Percentiles rank a stretch among this genome's conserved stretches.
Conservation (phyloP, 1,284 basidiomycete genomes). For the Schizopora paradoxa region DNA sequence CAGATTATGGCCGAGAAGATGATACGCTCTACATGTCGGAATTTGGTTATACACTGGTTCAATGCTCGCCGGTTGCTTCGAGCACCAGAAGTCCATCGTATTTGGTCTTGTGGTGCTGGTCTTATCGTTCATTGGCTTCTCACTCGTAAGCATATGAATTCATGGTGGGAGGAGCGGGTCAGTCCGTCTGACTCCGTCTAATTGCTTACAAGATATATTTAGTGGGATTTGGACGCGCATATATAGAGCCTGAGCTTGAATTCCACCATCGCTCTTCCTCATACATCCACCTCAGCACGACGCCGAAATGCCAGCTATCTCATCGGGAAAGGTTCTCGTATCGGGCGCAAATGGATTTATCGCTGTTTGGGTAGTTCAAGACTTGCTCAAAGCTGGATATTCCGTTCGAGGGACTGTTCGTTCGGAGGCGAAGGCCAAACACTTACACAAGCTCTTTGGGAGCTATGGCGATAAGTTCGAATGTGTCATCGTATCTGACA, state of each 20-base stretch:
- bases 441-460: slow-evolving; percentile 43
- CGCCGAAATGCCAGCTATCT: slow-evolving; percentile 35
- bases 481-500: slow-evolving; percentile 49
- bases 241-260: slow-evolving; percentile 27
- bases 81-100: too few relatives aligned
- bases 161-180: too few relatives aligned
- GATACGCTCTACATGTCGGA: too few relatives aligned
- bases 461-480: slow-evolving; percentile 42
- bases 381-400: slow-evolving; percentile 32
- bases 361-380: slow-evolving; percentile 32
- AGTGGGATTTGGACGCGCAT: too few relatives aligned
- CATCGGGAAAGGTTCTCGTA: slow-evolving; percentile 35
- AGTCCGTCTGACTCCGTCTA: too few relatives aligned
- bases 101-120: too few relatives aligned
- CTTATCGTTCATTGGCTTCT: too few relatives aligned
- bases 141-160: too few relatives aligned
- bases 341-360: slow-evolving; percentile 36
- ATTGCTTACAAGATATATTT: too few relatives aligned
- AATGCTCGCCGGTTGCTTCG: too few relatives aligned
- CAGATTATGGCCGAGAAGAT: too few relatives aligned
- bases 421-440: slow-evolving; percentile 36
- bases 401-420: slow-evolving; percentile 46
- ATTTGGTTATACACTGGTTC: too few relatives aligned
- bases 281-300: slow-evolving; percentile 34
- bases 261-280: slow-evolving; percentile 36